These are phyloP conservation scores for Ottelia alismoides DNA, from an alignment of 106 monocot genomes.

Conservation along the genomic window DNA sequence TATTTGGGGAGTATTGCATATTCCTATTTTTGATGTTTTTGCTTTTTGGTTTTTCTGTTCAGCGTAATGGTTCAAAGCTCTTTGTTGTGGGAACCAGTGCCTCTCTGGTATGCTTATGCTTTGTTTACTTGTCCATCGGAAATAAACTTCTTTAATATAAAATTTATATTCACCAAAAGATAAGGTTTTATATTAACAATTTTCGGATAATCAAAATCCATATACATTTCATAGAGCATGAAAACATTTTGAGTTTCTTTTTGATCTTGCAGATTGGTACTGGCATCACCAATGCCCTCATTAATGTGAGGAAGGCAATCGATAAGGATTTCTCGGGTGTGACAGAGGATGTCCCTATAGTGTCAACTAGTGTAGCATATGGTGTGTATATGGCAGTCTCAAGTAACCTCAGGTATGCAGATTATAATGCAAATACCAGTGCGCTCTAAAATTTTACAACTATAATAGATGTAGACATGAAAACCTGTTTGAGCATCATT, in stretches of 20 bases:
- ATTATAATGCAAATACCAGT: too few relatives aligned
- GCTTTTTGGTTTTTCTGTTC: not conserved
- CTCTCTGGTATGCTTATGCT: slow-evolving; percentile 11
- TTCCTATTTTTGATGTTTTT: not conserved
- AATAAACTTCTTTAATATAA: too few relatives aligned
- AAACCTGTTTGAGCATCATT: too few relatives aligned
- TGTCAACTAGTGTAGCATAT: slow-evolving; percentile 84
- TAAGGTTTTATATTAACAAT: too few relatives aligned
- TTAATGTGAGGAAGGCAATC: slow-evolving; percentile 44
- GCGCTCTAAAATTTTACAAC: too few relatives aligned
- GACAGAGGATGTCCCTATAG: slow-evolving; percentile 59
- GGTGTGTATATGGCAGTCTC: slow-evolving; percentile 97
- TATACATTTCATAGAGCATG: too few relatives aligned
- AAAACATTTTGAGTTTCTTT: not conserved
- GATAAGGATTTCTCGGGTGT: slow-evolving; percentile 56
- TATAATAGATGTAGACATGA: too few relatives aligned
- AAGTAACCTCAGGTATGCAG: slow-evolving; percentile 89
- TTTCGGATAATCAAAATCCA: too few relatives aligned
- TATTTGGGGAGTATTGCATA: too few relatives aligned
- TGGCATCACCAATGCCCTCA: slow-evolving; percentile 63
- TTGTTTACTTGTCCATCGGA: not conserved
- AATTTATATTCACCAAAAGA: too few relatives aligned
- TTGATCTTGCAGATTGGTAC: slow-evolving; percentile 72
- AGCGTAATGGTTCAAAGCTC: slow-evolving; percentile 17
- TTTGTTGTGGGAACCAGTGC: slow-evolving; percentile 14